These are phyloP conservation scores for Aspergillus ellipticus DNA, from an alignment of 495 filamentous ascomycete genomes.

Conservation along the genomic window DNA sequence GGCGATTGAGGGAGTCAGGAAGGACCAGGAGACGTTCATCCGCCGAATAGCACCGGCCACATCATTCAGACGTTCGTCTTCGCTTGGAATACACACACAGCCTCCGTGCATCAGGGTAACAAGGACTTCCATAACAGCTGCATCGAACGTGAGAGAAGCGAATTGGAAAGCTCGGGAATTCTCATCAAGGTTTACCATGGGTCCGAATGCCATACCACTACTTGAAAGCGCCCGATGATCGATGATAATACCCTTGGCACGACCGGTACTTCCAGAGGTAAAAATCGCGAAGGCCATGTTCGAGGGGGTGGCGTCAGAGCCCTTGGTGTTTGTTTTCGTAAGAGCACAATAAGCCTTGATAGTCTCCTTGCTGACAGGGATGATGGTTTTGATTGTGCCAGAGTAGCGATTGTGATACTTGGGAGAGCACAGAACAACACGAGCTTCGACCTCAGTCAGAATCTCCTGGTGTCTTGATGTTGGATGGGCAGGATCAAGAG, in stretches of 20 bases:
- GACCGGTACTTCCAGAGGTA: slow-evolving; percentile 57
- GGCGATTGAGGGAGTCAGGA: slow-evolving; percentile 53
- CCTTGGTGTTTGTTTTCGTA: slow-evolving; percentile 1
- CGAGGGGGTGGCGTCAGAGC: slow-evolving; percentile 14
- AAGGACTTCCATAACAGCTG: slow-evolving; percentile 48
- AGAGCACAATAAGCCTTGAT: slow-evolving; percentile 31
- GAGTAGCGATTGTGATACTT: slow-evolving; percentile 22
- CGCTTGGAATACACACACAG: slow-evolving; percentile 58
- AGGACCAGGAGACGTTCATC: slow-evolving; percentile 46
- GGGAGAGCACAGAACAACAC: slow-evolving; percentile 39
- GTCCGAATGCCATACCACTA: slow-evolving; percentile 42
- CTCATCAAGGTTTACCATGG: slow-evolving; percentile 24
- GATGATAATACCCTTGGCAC: slow-evolving; percentile 51
- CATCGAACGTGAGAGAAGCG: slow-evolving; percentile 54
- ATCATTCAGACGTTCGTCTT: slow-evolving; percentile 52
- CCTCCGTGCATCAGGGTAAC: slow-evolving; percentile 53
- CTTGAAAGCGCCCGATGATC: slow-evolving; percentile 47
- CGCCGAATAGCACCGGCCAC: slow-evolving; percentile 45
- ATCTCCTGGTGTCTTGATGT: slow-evolving; percentile 41
- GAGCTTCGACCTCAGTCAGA: slow-evolving; percentile 34
- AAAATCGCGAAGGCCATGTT: slow-evolving; percentile 43
- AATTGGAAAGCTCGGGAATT: slow-evolving; percentile 50
- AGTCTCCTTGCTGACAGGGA: slow-evolving; percentile 36
- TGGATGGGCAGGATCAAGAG: slow-evolving; percentile 57
- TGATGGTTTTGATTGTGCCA: slow-evolving; percentile 28